Base-by-base conservation (phyloP, 495 filamentous ascomycete species). In the Bacidia gigantensis region DNA sequence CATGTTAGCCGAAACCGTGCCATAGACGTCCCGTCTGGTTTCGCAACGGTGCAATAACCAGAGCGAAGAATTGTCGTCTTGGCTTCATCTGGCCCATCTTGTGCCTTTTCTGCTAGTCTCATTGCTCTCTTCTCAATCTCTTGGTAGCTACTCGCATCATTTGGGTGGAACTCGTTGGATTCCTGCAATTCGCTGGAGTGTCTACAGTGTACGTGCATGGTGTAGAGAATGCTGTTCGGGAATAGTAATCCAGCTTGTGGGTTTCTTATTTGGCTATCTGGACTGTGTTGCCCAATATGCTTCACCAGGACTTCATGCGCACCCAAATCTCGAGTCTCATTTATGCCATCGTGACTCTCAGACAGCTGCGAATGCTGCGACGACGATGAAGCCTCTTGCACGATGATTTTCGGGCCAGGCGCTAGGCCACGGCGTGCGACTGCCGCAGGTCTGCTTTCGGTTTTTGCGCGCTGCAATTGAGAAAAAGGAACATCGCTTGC, bases 31-130 rank as follows among this genome's bases (percentile, higher is more conserved):
- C 44, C 11, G n/a, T 55, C 18, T 7, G 46, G 29, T 35, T 35
- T 35, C 2, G 14, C 3, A 21, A 50, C 3, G 3, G 42, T 50
- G 20, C 53, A 55, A 39, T 50, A 40, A 1, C 53, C 53, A 43
- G 42, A 49, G 0, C 26, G 24, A 18, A 55, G 44, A 14, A 22
- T 9, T 7, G 40, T 10, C 12, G 41, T 12, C 20, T 11, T 23
- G 7, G 24, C 17, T 9, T 21, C 38, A 18, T 18, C 21, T 11
- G 32, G 5, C 2, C 20, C 22, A 17, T 18, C n/a, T 14, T 23
- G 3, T 20, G 11, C n/a, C 10, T 5, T 20, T 14, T 22, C 44
- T 1, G 24, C 45, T 20, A 26, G 25, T 0, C 42, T 5, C 44
- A 22, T 2, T 20, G 38, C 24, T 11, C 2, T 12, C 11, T 14